phyloP scores from a whole-genome alignment of 2,329 filamentous ascomycete genomes.

The Epicoccum sorghinum region DNA sequence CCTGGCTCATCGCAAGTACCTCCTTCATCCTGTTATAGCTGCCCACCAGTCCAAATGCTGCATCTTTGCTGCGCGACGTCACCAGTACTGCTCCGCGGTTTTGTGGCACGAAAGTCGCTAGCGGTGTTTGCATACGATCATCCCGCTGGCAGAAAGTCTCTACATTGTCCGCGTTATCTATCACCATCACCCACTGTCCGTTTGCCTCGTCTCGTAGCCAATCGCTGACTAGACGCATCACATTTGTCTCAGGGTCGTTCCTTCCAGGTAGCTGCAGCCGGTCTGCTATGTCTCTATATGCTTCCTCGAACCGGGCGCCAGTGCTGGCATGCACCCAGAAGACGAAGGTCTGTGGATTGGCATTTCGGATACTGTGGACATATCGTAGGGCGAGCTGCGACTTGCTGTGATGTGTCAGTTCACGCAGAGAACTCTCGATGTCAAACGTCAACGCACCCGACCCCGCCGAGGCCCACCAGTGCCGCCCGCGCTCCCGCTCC shows the following conservation, averaged over 20 bases:
- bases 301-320: constrained; percentile 19
- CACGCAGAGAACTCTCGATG: too few species aligned
- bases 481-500: constrained; percentile 32
- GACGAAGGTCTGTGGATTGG: neutral
- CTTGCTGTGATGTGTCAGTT: too few species aligned
- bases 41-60: constrained; percentile 15
- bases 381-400: too few species aligned
- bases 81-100: constrained; percentile 31
- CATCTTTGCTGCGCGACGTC: constrained; percentile 19
- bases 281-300: constrained; percentile 3
- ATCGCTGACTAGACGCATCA: constrained; percentile 16
- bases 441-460: neutral
- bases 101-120: constrained; percentile 20
- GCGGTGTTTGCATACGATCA: constrained; percentile 1
- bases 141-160: neutral
- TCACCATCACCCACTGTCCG: constrained; percentile 24
- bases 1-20: constrained; percentile 18
- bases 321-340: constrained; percentile 12
- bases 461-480: constrained; percentile 30
- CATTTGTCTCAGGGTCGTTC: constrained; percentile 16
- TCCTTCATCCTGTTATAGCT: constrained; percentile 13
- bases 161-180: constrained; percentile 30
- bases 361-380: too few species aligned
- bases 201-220: constrained; percentile 24
- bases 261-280: constrained; percentile 5